These are phyloP conservation scores for Solanum chilense DNA, from an alignment of 257 asterid species.

Conservation along the genomic window DNA sequence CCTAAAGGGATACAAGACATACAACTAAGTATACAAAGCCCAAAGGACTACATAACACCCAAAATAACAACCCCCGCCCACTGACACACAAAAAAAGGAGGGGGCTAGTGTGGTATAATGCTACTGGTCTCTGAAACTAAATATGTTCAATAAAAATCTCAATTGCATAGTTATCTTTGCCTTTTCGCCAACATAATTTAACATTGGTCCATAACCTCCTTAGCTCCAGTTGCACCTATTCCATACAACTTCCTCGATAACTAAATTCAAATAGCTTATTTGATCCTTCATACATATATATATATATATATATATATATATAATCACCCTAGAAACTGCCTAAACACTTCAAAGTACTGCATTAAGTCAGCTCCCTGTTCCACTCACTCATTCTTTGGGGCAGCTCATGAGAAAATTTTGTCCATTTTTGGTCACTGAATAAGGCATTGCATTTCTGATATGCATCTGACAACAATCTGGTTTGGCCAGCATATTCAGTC, in stretches of 20 bases:
- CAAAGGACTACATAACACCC: neutral
- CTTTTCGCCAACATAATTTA: neutral
- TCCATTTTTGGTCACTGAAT: neutral
- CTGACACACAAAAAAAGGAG: too few relatives aligned
- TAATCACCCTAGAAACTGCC: neutral
- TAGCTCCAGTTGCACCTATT: neutral
- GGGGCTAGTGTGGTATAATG: neutral
- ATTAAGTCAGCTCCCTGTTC: neutral
- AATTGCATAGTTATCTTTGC: neutral
- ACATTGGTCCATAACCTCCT: neutral
- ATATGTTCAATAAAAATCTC: neutral
- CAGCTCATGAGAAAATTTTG: neutral
- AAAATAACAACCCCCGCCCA: neutral
- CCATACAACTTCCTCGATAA: neutral
- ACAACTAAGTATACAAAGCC: neutral
- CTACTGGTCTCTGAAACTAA: neutral
- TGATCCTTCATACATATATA: neutral
- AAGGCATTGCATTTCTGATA: neutral
- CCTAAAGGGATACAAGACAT: neutral
- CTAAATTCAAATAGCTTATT: neutral
- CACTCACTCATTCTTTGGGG: neutral
- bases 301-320: too few relatives aligned
- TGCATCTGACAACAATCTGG: neutral
- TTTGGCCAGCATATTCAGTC: neutral
- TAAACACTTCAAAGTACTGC: neutral